Conservation (phyloP, 805 yeast species). For the Sugiyamaella valdiviana region DNA sequence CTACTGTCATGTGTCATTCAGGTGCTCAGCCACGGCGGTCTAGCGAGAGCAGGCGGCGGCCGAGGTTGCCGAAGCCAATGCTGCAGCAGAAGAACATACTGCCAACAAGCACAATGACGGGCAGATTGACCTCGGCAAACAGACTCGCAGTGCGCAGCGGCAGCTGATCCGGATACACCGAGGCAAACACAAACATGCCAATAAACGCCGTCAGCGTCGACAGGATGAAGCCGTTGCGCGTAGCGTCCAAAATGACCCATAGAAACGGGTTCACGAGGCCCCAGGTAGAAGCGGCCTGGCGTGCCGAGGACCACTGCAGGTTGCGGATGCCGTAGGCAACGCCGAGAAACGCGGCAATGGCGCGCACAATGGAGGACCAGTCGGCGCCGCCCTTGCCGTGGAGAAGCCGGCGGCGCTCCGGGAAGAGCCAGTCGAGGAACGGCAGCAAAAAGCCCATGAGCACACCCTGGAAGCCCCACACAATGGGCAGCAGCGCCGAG, state of each 20-base stretch:
- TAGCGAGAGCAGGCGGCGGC: slow-evolving; percentile 29
- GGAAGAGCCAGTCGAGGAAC: slow-evolving; percentile 22
- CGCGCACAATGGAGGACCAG: slow-evolving; percentile 34
- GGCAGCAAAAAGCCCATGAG: slow-evolving; percentile 27
- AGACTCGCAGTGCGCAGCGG: slow-evolving; percentile 13
- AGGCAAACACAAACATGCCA: slow-evolving; percentile 28
- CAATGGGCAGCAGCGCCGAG: slow-evolving; percentile 20
- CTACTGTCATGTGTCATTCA: not conserved
- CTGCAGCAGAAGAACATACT: slow-evolving; percentile 31
- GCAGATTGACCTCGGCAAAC: slow-evolving; percentile 22
- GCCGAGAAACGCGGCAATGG: slow-evolving; percentile 36
- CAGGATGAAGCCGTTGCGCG: slow-evolving; percentile 33
- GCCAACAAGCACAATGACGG: slow-evolving; percentile 29
- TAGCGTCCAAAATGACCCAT: slow-evolving; percentile 36
- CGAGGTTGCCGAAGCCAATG: slow-evolving; percentile 35
- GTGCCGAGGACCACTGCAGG: slow-evolving; percentile 32
- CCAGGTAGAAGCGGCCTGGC: slow-evolving; percentile 34
- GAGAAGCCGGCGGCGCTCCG: slow-evolving; percentile 13
- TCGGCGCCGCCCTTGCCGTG: slow-evolving; percentile 24
- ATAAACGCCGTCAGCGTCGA: slow-evolving; percentile 29
- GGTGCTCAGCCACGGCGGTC: not conserved
- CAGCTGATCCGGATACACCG: slow-evolving; percentile 20
- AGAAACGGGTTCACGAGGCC: slow-evolving; percentile 35
- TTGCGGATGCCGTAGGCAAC: slow-evolving; percentile 35
- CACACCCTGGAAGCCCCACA: slow-evolving; percentile 29